Base-by-base conservation (phyloP, 495 filamentous ascomycete genomes). In the Penicillium daleae region DNA sequence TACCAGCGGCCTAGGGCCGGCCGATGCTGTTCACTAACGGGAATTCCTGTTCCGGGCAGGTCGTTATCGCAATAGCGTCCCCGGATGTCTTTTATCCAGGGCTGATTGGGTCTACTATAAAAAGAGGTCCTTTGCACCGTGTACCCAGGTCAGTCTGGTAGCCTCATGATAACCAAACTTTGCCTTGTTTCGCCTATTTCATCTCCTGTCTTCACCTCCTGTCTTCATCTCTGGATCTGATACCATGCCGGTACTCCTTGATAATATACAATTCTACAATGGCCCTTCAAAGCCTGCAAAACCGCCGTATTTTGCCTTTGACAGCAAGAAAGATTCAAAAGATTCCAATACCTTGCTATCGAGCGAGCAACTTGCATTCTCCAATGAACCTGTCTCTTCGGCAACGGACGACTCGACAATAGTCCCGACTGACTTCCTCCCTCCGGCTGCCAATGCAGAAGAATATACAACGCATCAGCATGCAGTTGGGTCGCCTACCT, bases 241-340 rank as follows among this genome's bases (percentile, higher is more conserved):
- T 15, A 52, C 49, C 12, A 52, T 52, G 12, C 49, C 27, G 3
- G 49, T 52, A 0, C 2, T n/a, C 27, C 49, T 52, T 52, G n/a
- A 52, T 52, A 52, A 52, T 52, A 52, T 52, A 52, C n/a, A 52
- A 19, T 52, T 52, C 49, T 52, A 52, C 27, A 17, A 32, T 19
- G 29, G 49, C n/a, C 49, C 49, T n/a, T 52, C 22, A 12, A 52
- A 52, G 26, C 27, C 49, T n/a, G n/a, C 12, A 32, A 52, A 52
- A 32, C 29, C 26, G 49, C 49, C 4, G 32, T 52, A 52, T 52
- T 15, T 52, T 52, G 12, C 49, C 49, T 52, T 52, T 3, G 32
- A 52, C 7, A 52, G 6, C 39, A 4, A 52, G 24, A 52, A 52
- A 52, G 13, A 27, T 6, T 50, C 46, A 2, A 46, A 46, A 19